Evolutionary conservation across 2,329 filamentous ascomycete genomes (phyloP), one percentile per base, ranked within the genome.

Genomic region (Beauveria scarabaeidicola): DNA sequence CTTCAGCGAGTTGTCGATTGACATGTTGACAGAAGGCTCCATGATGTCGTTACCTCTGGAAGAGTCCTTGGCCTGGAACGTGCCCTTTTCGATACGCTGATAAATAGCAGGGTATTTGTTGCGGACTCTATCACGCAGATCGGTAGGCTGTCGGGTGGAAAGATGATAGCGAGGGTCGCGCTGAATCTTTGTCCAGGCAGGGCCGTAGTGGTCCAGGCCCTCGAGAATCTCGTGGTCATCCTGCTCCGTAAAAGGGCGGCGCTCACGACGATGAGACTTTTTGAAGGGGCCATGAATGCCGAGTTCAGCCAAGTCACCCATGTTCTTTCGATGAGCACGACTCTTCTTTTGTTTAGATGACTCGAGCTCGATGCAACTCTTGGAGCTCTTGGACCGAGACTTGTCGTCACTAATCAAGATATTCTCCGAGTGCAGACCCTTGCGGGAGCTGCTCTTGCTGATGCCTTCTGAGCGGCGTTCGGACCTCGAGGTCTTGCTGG

Each of bases 151-250:
- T 48, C 84, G 75, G 61, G 69, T 80, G 5, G 79, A 77, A n/a
- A 87, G 72, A 61, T 83, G 75, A 69, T 83, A 85, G 29, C 75
- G 75, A 15, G 78, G 70, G 61, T 87, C 83, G 40, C 83, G 77
- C 66, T 85, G 83, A 21, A 87, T 87, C 68, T 81, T 83, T 55
- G 83, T 85, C 84, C 85, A 87, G 9, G 82, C 79, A 9, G 84
- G 81, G 0, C 84, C 84, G 66, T 86, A 85, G 4, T 77, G 67
- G 43, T 82, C 74, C 41, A 86, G 79, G 0, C 85, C 85, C 61
- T 81, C 75, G 1, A 86, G 73, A 48, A 87, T 87, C 63, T 85
- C 81, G 32, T 73, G 74, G 65, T 88, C 85, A 61, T 88, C 85
- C 63, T 84, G 77, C 29, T 83, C 81, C 0, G 83, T 83, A 63